phyloP scores from a whole-genome alignment of 2,329 filamentous ascomycete genomes.

The Diaporthe aspalathi region DNA sequence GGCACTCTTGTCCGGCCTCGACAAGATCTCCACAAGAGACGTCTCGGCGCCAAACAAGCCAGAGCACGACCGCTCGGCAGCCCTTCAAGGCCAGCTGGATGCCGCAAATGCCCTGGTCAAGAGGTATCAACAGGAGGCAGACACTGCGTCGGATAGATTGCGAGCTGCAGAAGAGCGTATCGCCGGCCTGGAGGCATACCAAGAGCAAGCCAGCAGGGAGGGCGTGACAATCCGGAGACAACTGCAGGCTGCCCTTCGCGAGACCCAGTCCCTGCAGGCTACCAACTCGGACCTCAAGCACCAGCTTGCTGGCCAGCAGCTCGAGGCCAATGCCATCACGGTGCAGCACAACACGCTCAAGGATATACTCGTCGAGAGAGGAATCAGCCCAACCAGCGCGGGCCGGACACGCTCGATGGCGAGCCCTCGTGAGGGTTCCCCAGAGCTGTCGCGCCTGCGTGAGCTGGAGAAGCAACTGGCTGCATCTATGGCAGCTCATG shows the following conservation, averaged over 20 bases:
- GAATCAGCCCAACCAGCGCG: conserved; percentile 80
- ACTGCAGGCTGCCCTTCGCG: conserved; percentile 84
- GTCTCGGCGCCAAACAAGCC: conserved; percentile 58
- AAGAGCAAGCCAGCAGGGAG: conserved; percentile 96
- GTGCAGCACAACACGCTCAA: conserved; percentile 95
- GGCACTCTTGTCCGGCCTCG: conserved; percentile 84
- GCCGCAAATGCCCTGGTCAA: conserved; percentile 83
- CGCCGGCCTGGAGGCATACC: conserved; percentile 94
- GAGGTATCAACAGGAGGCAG: conserved; percentile 90
- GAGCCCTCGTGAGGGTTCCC: conserved; percentile 80
- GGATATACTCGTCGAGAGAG: conserved; percentile 89
- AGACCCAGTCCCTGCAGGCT: conserved; percentile 83
- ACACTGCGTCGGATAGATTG: conserved; percentile 87
- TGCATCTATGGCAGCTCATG: conserved; percentile 79
- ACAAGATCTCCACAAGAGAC: conserved; percentile 73
- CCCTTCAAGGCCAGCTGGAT: conserved; percentile 83
- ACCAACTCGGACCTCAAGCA: conserved; percentile 85
- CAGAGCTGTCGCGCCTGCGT: conserved; percentile 81
- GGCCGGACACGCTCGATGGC: conserved; percentile 78
- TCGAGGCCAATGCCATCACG: conserved; percentile 92
- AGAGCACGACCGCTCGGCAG: conserved; percentile 74
- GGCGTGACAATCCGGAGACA: conserved; percentile 90
- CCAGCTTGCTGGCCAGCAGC: conserved; percentile 84
- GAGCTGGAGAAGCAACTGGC: conserved; percentile 92
- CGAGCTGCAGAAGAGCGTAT: conserved; percentile 96